Evolutionary conservation across 805 yeast species (phyloP), one percentile per base, ranked within the genome.

Genomic region (Teunomyces gatunensis): DNA sequence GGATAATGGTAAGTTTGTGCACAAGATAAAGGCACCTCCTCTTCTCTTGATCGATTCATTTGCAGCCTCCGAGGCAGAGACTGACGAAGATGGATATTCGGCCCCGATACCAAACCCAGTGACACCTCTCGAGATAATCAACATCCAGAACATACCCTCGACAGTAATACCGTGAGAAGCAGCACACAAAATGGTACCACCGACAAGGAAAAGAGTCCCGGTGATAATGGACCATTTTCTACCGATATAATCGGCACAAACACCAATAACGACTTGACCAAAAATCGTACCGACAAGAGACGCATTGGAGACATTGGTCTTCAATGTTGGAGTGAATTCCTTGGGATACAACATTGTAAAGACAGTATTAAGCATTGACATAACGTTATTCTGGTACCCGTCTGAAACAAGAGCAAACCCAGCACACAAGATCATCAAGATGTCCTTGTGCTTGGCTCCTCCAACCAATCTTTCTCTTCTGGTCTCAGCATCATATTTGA

Each of bases 41-140:
- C 94, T 73, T 57, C 75, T 73, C 56, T 72, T 79, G 42, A 75
- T 74, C 5, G 81, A 74, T 57, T 85, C 89, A 60, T 85, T 84
- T 7, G 89, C 87, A 27, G 90, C 85, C 59, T 85, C 90, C 39
- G 82, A 79, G 2, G 89, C 86, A 15, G 85, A 72, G 2, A 84
- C 80, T 0, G 88, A 80, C 17, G 84, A 80, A 0, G 87, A 83
- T 9, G 87, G 85, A 58, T 85, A 85, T 60, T 85, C 90, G 29
- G 89, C 89, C 52, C 90, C 90, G 48, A 85, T 79, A 52, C 94
- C 94, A 53, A 85, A 80, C 39, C 94, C 95, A 42, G 85, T 80
- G 7, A 84, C 74, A 56, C 92, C 92, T 63, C 92, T 75, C 51
- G 80, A 71, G n/a, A 86, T 81, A 40, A 82, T 79, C 57, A 86